phyloP scores from a whole-genome alignment of 495 filamentous ascomycete genomes.

The Aspergillus nanangensis region DNA sequence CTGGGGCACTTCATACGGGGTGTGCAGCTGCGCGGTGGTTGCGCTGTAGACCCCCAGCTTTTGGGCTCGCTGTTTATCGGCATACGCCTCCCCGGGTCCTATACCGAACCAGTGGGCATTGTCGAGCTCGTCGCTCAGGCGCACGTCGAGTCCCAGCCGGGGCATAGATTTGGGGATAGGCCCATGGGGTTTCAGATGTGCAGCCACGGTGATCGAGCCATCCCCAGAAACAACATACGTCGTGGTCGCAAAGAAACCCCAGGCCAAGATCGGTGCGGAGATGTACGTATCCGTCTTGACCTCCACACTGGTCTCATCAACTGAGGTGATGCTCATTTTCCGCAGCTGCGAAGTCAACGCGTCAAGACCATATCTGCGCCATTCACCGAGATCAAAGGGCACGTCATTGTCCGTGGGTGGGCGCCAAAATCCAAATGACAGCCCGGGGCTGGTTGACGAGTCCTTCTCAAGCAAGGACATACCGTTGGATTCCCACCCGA shows the following conservation, averaged over 20 bases:
- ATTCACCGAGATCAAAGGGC: conserved; percentile 32
- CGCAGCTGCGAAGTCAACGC: conserved; percentile 5
- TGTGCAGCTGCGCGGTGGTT: conserved; percentile 42
- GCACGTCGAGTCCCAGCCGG: conserved; percentile 51
- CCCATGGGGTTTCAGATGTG: conserved; percentile 34
- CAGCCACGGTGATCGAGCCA: conserved; percentile 35
- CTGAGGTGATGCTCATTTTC: background rate
- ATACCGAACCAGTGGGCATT: conserved; percentile 54
- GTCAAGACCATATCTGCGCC: conserved; percentile 26
- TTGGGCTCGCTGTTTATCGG: conserved; percentile 55
- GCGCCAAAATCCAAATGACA: conserved; percentile 36
- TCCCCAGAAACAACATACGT: conserved; percentile 43
- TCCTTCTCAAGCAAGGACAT: background rate
- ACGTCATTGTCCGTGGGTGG: conserved; percentile 63
- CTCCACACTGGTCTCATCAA: background rate
- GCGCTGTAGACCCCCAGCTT: conserved; percentile 45
- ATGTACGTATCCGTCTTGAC: conserved; percentile 39
- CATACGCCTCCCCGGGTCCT: conserved; percentile 60
- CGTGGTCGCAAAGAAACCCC: conserved; percentile 47
- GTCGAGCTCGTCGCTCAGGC: conserved; percentile 31
- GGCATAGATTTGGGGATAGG: conserved; percentile 50
- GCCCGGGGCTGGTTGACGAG: conserved; percentile 7
- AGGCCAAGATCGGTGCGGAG: conserved; percentile 52
- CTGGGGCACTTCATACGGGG: conserved; percentile 59
- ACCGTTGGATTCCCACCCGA: conserved; percentile 6